Evolutionary conservation across 345 rosid genomes (phyloP), one percentile per base, ranked within the genome.

Genomic region (Arabis hirsuta): DNA sequence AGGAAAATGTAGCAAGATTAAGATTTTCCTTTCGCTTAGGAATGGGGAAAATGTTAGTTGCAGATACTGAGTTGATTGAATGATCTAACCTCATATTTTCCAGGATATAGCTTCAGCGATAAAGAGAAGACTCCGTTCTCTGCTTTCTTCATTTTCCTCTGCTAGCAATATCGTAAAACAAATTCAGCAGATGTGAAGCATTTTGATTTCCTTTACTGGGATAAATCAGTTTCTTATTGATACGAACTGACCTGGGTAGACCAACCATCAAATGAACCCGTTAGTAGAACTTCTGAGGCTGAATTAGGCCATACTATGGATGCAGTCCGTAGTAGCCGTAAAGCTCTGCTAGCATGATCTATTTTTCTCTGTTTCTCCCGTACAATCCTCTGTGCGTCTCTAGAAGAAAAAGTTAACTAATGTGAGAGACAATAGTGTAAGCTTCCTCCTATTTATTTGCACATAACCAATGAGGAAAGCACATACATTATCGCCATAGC

Each of bases 201-300:
- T 31, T 29, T 62, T 39, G 24, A 39, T 56, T 56, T 26, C 72
- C 16, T 64, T 24, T 44, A 44, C 4, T 2, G 11, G 24, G 26
- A 48, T 41, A 41, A 39, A 8, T n/a, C n/a, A 50, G 32, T 14
- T 38, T 53, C 16, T 6, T 9, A 29, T 16, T 7, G 3, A 42
- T 32, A 13, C 43, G 58, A 69, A 69, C 91, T 62, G 67, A 91
- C 99, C 96, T 91, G 82, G 32, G 94, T 78, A 16, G 87, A 73
- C 99, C 99, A 95, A 43, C 99, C 96, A 48, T 95, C 99, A 79
- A 85, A 95, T 9, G 99, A 91, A 64, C 99, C 98, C 38, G 88
- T 81, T 45, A 95, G 67, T 55, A 91, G 81, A 73, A 95, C 96
- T 80, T 86, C 98, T 36, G 88, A 76, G 62, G 97, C 98, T 36